Evolutionary conservation across 139 green algal genomes (phyloP).

Genomic region (Chlorella ohadii): DNA sequence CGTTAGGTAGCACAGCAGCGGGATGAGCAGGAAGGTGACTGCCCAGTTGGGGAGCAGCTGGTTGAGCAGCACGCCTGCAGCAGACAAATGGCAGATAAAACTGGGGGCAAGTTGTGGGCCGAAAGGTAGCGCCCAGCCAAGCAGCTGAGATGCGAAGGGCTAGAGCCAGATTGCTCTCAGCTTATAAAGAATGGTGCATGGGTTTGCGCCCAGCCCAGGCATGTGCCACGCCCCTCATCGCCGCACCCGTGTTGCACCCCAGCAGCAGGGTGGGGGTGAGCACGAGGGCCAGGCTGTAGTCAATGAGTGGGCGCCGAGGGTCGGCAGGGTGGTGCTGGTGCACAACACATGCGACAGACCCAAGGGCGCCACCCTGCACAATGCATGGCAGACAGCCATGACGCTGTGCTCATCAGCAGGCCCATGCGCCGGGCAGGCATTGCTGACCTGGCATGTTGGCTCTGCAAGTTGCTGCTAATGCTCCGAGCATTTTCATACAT

Average conservation of each 20-base stretch:
- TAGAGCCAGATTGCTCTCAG: too few species aligned
- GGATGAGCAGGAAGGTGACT: constrained; percentile 47
- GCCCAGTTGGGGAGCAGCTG: constrained; percentile 54
- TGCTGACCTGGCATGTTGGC: too few species aligned
- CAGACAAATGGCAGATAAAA: neutral
- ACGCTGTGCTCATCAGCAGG: too few species aligned
- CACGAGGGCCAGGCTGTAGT: constrained; percentile 52
- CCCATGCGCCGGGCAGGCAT: too few species aligned
- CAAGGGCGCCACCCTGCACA: constrained; percentile 37
- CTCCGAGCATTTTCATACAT: too few species aligned
- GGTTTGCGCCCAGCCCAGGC: too few species aligned
- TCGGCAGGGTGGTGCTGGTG: constrained; percentile 40
- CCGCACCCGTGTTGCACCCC: constrained; percentile 27
- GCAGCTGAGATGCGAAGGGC: too few species aligned
- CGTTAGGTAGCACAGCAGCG: constrained; percentile 47
- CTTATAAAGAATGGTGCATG: too few species aligned
- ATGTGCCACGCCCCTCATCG: neutral
- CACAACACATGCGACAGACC: constrained; percentile 26
- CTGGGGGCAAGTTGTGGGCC: too few species aligned
- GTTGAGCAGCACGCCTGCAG: constrained; percentile 59
- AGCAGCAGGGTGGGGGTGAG: constrained; percentile 55
- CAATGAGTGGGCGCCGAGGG: constrained; percentile 38
- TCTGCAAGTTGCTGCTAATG: too few species aligned
- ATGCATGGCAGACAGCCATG: constrained; percentile 40
- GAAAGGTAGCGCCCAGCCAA: too few species aligned